These are phyloP conservation scores for Gossypium anomalum DNA, from an alignment of 345 rosid species.

Conservation along the genomic window DNA sequence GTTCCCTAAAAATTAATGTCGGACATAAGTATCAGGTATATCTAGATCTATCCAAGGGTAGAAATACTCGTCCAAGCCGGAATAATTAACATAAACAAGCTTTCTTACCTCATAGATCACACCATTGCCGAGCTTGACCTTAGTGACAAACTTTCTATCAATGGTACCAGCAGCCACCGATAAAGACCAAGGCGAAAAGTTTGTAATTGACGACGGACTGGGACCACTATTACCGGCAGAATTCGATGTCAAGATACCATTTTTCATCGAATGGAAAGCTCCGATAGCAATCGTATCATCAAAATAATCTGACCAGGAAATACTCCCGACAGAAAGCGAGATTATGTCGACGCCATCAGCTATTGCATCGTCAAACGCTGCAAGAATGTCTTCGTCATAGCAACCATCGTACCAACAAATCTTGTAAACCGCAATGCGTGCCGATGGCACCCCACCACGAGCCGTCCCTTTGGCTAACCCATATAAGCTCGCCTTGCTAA, in stretches of 20 bases:
- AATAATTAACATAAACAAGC: not conserved
- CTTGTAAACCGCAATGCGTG: not conserved
- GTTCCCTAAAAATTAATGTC: not conserved
- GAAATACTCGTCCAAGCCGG: too few species aligned
- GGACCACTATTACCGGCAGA: not conserved
- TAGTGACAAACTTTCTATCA: not conserved
- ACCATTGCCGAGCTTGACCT: not conserved
- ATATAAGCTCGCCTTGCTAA: not conserved
- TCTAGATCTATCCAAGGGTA: not conserved
- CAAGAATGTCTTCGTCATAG: not conserved
- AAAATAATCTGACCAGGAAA: not conserved
- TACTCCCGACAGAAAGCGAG: not conserved
- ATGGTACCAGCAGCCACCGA: not conserved
- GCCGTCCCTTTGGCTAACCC: not conserved
- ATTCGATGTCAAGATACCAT: not conserved
- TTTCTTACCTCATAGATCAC: not conserved
- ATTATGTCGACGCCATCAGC: not conserved
- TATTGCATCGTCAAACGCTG: not conserved
- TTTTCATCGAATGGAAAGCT: not conserved
- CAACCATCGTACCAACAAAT: not conserved
- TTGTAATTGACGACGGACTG: not conserved
- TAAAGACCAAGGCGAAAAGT: not conserved
- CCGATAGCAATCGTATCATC: not conserved
- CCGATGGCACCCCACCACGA: not conserved
- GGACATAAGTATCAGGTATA: not conserved